Evolutionary conservation across 495 filamentous ascomycete species (phyloP).

Genomic region (Ascodesmis nigricans): DNA sequence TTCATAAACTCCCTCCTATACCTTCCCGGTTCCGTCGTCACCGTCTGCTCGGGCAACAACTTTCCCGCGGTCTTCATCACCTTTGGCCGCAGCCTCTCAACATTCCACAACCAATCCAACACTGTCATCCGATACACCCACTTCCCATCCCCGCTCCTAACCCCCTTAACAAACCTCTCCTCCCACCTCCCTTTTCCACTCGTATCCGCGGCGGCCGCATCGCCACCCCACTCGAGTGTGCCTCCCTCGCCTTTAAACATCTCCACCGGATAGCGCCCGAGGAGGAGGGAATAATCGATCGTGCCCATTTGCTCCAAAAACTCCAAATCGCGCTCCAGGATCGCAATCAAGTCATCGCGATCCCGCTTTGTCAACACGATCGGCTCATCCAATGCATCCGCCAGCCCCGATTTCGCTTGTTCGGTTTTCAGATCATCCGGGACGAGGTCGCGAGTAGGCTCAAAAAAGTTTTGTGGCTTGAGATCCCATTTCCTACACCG

Average conservation of each 20-base stretch:
- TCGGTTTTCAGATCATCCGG: conserved; percentile 14
- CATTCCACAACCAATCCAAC: conserved; percentile 21
- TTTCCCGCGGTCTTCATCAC: conserved; percentile 16
- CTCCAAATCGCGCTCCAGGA: conserved; percentile 15
- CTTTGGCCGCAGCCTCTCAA: conserved; percentile 14
- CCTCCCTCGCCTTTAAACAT: conserved; percentile 17
- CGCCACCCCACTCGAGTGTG: too few species aligned
- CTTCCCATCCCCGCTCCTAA: conserved; percentile 16
- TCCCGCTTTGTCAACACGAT: conserved; percentile 12
- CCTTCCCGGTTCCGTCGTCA: conserved; percentile 16
- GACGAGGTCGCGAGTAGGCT: conserved; percentile 17
- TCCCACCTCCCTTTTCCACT: conserved; percentile 8
- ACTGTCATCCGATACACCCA: conserved; percentile 20
- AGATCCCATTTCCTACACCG: conserved; percentile 18
- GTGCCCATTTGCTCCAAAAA: conserved; percentile 20
- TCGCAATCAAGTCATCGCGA: conserved; percentile 13
- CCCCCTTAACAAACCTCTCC: conserved; percentile 12
- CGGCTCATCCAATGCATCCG: conserved; percentile 18
- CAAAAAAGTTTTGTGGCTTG: conserved; percentile 19
- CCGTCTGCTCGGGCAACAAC: conserved; percentile 18
- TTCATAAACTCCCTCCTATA: conserved; percentile 19
- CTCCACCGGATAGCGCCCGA: conserved; percentile 19
- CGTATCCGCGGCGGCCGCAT: conserved; percentile 4
- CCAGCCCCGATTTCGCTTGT: conserved; percentile 16
- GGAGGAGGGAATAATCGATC: conserved; percentile 20